A percentile compares a stretch with the other conserved stretches of the same genome.
Evolutionary conservation across 2,329 filamentous ascomycete species (phyloP).

Genomic region (Nothomitra cinnamomea): DNA sequence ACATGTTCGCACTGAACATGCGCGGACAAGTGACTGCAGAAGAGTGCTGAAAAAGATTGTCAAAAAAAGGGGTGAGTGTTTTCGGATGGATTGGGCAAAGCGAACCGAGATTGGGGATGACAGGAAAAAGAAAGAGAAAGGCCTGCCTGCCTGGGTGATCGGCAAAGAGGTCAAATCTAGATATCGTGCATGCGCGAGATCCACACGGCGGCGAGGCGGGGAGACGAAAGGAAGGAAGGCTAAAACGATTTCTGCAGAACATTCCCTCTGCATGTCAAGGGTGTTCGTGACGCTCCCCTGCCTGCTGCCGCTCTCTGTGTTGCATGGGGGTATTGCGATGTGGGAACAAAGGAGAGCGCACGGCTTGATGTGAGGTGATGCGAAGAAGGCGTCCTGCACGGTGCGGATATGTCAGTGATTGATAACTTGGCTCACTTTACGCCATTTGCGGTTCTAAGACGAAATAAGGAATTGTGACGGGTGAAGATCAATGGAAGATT

Average conservation of each 20-base stretch:
- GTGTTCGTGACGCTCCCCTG: conserved; percentile 1
- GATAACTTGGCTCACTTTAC: not conserved
- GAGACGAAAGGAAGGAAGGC: not conserved
- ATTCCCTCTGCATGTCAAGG: not conserved
- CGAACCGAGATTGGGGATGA: not conserved
- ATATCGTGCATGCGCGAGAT: conserved; percentile 4
- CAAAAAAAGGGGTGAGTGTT: not conserved
- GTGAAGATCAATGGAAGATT: conserved; percentile 3
- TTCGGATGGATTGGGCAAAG: not conserved
- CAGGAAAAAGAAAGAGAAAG: not conserved
- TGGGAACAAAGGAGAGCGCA: not conserved
- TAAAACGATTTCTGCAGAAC: not conserved
- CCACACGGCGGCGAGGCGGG: not conserved
- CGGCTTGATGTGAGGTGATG: not conserved
- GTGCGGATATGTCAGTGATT: conserved; percentile 2
- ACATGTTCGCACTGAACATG: not conserved
- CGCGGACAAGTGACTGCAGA: not conserved
- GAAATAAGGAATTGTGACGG: not conserved
- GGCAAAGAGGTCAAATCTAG: conserved; percentile 1
- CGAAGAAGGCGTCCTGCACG: not conserved
- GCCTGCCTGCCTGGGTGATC: not conserved
- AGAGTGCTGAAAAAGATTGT: not conserved
- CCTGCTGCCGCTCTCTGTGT: conserved; percentile 1
- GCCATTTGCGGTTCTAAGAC: too few relatives aligned
- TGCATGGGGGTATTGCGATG: not conserved